Evolutionary conservation across 1,139 yeast genomes (phyloP).

Genomic region (Suhomyces guaymorum): DNA sequence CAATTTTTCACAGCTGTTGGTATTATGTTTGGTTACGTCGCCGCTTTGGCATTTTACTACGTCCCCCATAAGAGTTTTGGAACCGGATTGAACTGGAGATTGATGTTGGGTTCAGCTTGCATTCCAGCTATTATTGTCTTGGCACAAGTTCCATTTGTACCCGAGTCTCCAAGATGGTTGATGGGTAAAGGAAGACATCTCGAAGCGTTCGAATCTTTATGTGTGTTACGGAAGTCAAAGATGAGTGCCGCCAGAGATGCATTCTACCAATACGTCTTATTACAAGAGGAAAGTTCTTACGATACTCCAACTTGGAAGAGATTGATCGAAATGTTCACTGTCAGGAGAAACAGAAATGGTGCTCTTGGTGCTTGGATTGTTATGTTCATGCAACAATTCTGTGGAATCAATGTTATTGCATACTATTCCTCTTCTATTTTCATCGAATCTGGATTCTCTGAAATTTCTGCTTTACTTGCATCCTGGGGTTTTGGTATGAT

Average conservation of each 20-base stretch:
- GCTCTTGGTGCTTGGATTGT: conserved; percentile 77
- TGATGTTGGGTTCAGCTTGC: conserved; percentile 78
- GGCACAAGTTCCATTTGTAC: conserved; percentile 58
- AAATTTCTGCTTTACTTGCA: conserved; percentile 65
- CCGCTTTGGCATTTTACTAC: conserved; percentile 57
- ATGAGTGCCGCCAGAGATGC: conserved; percentile 31
- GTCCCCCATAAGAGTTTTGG: conserved; percentile 25
- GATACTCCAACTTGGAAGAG: conserved; percentile 55
- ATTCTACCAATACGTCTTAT: conserved; percentile 28
- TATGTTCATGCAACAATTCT: conserved; percentile 90
- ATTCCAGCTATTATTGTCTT: conserved; percentile 70
- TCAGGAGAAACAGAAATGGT: conserved; percentile 83
- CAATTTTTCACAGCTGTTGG: conserved; percentile 89
- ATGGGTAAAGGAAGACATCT: conserved; percentile 29
- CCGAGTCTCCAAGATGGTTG: conserved; percentile 33
- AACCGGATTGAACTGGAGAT: conserved; percentile 70
- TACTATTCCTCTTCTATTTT: conserved; percentile 77
- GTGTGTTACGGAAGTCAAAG: conserved; percentile 19
- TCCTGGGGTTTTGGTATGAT: conserved; percentile 87
- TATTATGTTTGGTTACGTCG: conserved; percentile 76
- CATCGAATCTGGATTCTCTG: conserved; percentile 62
- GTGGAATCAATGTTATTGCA: conserved; percentile 89
- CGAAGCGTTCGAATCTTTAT: conserved; percentile 26
- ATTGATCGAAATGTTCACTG: conserved; percentile 56
- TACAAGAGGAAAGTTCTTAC: conserved; percentile 65